Base-by-base conservation (phyloP, 108 stramenopile genomes). In the Cyclotella baltica region DNA sequence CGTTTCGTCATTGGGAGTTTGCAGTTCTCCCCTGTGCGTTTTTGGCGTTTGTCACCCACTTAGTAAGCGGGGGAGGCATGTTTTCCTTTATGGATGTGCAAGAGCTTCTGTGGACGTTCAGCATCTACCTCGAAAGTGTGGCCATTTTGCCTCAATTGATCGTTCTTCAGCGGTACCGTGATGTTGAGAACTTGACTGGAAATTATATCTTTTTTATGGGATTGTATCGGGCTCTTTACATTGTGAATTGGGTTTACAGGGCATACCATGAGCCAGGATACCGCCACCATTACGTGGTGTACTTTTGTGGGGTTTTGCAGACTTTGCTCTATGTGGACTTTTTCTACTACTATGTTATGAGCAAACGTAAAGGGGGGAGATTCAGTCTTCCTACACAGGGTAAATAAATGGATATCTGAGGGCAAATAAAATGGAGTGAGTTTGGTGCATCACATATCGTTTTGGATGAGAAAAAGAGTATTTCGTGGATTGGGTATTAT, bases 201-300 rank as follows among this genome's bases (percentile, higher is more conserved):
- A 96, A 98, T 80, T 99, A 99, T 85, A 90, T 99, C 75, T 96
- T 98, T 78, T 93, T 96, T 70, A 94, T 99, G 92, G 99, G 98
- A 59, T 85, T 94, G 38, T 99, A 99, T 77, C 90, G 98, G 30
- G 96, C 87, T 19, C 81, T 99, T 9, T 99, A 99, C 88, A 97
- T 99, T 75, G 77, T 99, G n/a, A 99, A 99, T 81, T 99, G 99
- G 99, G 85, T 99, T 38, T 99, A 96, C 64, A 84, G 98, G 33
- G 88, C 95, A 22, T 89, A 96, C 72, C 72, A 73, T 33, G 99
- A 99, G 85, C 69, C 68, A 31, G 71, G 87, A 25, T 99, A 99
- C 90, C 80, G 87, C 53, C 98, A 98, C 88, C 93, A 98, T 79
- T 95, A 83, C 73, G 88, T 98, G 4, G 95, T 97, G 19, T 98